A percentile compares a stretch with the other conserved stretches of the same genome.
phyloP scores from a whole-genome alignment of 2,329 filamentous ascomycete species.

The Aspergillus awamori region DNA sequence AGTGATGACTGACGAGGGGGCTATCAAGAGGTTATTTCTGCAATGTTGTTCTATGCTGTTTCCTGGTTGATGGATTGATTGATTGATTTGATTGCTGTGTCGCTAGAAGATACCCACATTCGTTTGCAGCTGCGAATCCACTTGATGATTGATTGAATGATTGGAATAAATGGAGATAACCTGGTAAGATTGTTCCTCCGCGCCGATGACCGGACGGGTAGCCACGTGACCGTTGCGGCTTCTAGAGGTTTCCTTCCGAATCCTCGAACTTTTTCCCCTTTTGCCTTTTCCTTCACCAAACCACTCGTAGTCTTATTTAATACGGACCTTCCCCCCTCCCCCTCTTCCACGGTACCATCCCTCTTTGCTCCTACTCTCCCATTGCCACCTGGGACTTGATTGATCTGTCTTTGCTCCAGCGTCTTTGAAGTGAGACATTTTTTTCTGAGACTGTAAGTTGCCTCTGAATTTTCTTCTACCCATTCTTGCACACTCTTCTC shows the following conservation, averaged over 20 bases:
- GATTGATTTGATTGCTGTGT: slow-evolving; percentile 17
- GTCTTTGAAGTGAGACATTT: slow-evolving; percentile 13
- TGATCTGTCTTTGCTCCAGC: slow-evolving; percentile 28
- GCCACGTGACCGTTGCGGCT: slow-evolving; percentile 17
- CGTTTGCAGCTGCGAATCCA: slow-evolving; percentile 18
- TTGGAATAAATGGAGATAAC: not conserved
- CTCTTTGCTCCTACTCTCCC: slow-evolving; percentile 14
- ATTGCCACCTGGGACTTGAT: slow-evolving; percentile 20
- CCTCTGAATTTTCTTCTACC: not conserved
- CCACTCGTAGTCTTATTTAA: slow-evolving; percentile 19
- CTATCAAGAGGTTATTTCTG: slow-evolving; percentile 36
- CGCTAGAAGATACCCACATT: slow-evolving; percentile 21
- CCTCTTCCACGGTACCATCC: slow-evolving; percentile 20
- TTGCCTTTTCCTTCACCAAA: slow-evolving; percentile 4
- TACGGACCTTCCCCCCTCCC: slow-evolving; percentile 10
- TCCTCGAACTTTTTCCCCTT: slow-evolving; percentile 21
- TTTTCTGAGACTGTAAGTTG: slow-evolving; percentile 26
- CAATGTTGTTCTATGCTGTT: slow-evolving; percentile 9
- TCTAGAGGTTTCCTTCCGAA: slow-evolving; percentile 45
- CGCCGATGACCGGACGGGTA: not conserved
- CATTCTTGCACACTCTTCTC: slow-evolving; percentile 1
- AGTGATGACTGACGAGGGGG: slow-evolving; percentile 11
- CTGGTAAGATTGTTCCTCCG: slow-evolving; percentile 1
- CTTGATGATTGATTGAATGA: slow-evolving; percentile 4
- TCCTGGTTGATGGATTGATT: slow-evolving; percentile 18